A percentile compares a stretch with the other conserved stretches of the same genome.
Conservation (phyloP, 2,329 filamentous ascomycete species). For the Sporothrix euskadiensis region DNA sequence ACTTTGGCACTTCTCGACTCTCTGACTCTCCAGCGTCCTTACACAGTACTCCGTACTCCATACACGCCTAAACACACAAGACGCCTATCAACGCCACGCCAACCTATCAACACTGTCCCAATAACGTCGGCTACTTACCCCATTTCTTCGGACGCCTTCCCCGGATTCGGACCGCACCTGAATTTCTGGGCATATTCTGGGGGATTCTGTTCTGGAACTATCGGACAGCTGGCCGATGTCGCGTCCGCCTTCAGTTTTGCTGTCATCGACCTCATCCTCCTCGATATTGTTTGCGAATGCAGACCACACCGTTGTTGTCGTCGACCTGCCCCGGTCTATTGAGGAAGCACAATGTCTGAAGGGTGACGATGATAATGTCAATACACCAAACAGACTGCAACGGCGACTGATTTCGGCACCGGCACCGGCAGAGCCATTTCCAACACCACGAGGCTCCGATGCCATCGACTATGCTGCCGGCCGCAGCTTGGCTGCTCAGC, state of each 20-base stretch:
- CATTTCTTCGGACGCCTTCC: neutral
- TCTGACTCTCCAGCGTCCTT: neutral
- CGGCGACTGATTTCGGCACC: conserved; percentile 49
- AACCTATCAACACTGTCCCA: neutral
- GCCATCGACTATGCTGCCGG: conserved; percentile 28
- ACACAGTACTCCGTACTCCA: too few species aligned
- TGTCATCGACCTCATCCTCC: conserved; percentile 29
- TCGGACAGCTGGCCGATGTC: conserved; percentile 13
- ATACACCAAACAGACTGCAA: neutral
- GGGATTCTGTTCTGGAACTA: neutral
- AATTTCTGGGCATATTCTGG: neutral
- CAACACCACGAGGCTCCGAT: conserved; percentile 43
- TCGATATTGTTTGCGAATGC: conserved; percentile 57
- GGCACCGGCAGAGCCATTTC: conserved; percentile 49
- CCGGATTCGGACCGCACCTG: conserved; percentile 16
- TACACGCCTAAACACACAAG: neutral
- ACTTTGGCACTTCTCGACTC: neutral
- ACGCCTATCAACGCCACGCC: neutral
- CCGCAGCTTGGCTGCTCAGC: conserved; percentile 48
- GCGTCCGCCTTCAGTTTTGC: neutral
- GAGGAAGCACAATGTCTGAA: conserved; percentile 60
- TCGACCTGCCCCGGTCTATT: conserved; percentile 71
- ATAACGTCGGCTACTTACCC: conserved; percentile 2
- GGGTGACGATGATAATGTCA: neutral
- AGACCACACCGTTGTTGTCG: conserved; percentile 53